These are phyloP conservation scores for Udeniomyces megalosporus DNA, from an alignment of 768 basidiomycete genomes.

Conservation along the genomic window DNA sequence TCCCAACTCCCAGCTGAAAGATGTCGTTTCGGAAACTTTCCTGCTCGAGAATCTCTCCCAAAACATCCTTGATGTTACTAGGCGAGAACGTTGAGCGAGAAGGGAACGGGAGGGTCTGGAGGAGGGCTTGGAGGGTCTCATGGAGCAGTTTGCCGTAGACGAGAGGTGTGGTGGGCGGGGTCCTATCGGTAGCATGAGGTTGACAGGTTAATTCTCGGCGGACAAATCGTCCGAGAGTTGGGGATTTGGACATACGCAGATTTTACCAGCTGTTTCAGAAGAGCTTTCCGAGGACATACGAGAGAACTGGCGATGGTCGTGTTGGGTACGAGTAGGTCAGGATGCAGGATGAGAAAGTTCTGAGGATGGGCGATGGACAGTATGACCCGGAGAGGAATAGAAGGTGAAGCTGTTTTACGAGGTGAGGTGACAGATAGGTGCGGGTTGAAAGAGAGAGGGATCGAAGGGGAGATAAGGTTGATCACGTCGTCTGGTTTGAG, in stretches of 20 bases:
- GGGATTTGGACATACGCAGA: slow-evolving; percentile 17
- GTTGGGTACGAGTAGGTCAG: slow-evolving; percentile 78
- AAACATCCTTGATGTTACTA: not conserved
- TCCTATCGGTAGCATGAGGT: slow-evolving; percentile 35
- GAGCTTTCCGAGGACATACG: slow-evolving; percentile 68
- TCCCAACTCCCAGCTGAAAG: slow-evolving; percentile 26
- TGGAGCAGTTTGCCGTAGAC: slow-evolving; percentile 91
- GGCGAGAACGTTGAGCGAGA: slow-evolving; percentile 14
- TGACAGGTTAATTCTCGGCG: not conserved
- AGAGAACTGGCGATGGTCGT: slow-evolving; percentile 71
- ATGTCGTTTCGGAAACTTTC: slow-evolving; percentile 19
- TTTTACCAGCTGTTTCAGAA: slow-evolving; percentile 42
- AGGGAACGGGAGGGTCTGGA: not conserved
- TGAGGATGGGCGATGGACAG: slow-evolving; percentile 40
- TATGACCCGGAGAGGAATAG: slow-evolving; percentile 31
- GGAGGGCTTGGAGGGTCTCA: slow-evolving; percentile 66
- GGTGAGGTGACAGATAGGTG: not conserved
- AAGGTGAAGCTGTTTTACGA: not conserved
- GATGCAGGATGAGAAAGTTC: slow-evolving; percentile 71
- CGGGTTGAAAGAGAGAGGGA: slow-evolving; percentile 22
- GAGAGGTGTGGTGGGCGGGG: slow-evolving; percentile 24
- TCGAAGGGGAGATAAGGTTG: slow-evolving; percentile 43
- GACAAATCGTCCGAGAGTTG: slow-evolving; percentile 24
- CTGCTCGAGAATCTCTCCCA: not conserved
- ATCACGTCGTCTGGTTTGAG: slow-evolving; percentile 49